These are phyloP conservation scores for sorghum (Sorghum bicolor) DNA, from an alignment of 176 grass and related monocot species.

Conservation along the genomic window DNA sequence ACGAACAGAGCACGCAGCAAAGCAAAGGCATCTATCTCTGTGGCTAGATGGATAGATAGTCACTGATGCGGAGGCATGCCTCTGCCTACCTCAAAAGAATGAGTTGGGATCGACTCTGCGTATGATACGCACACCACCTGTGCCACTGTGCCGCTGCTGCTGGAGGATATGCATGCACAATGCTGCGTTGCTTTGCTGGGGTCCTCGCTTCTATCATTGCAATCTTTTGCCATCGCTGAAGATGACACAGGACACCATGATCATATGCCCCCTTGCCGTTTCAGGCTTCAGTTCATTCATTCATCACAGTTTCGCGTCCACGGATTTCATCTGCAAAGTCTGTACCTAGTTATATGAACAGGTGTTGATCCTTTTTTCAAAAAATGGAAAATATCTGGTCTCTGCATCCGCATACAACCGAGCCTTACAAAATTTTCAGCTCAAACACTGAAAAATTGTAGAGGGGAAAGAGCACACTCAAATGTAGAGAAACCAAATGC, in stretches of 20 bases:
- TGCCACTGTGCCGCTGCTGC: neutral
- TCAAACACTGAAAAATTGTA: too few relatives aligned
- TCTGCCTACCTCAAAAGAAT: conserved; percentile 49
- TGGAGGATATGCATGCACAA: neutral
- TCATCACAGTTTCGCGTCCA: neutral
- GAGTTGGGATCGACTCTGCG: conserved; percentile 3
- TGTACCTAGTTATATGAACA: neutral
- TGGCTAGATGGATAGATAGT: neutral
- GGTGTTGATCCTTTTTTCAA: neutral
- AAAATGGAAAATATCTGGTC: neutral
- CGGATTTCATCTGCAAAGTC: neutral
- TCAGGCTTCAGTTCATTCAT: neutral
- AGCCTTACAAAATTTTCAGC: too few relatives aligned
- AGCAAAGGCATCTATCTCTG: neutral
- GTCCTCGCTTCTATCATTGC: conserved; percentile 43
- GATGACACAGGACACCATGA: conserved; percentile 8
- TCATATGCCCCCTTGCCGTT: conserved; percentile 7
- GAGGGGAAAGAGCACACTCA: neutral
- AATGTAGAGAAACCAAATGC: neutral
- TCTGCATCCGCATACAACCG: neutral
- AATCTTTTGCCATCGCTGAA: conserved; percentile 24
- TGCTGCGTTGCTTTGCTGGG: neutral
- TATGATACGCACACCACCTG: neutral
- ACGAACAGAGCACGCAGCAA: conserved; percentile 27
- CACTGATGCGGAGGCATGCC: conserved; percentile 33